Conservation (phyloP, 495 filamentous ascomycete genomes). For the Amorphotheca resinae region DNA sequence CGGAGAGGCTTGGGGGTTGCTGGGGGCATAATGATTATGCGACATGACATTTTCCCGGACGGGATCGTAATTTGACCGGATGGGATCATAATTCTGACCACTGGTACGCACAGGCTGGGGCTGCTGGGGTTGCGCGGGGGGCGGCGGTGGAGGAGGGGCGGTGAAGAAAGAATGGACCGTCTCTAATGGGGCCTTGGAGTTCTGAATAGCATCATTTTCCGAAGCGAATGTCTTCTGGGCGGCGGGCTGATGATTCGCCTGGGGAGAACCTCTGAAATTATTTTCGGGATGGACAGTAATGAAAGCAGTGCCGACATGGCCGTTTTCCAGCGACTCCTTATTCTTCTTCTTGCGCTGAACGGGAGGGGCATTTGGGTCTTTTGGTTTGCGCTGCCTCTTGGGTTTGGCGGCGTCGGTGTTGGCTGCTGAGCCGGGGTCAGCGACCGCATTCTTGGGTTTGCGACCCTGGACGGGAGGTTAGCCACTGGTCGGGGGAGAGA, state of each 20-base stretch:
- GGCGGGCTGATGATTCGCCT: background rate
- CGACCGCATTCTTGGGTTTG: slow-evolving; percentile 35
- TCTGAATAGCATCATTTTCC: slow-evolving; percentile 28
- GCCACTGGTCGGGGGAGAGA: slow-evolving; percentile 8
- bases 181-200: slow-evolving; percentile 10
- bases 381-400: slow-evolving; percentile 41
- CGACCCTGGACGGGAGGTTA: slow-evolving; percentile 23
- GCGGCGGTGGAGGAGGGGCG: slow-evolving; percentile 22
- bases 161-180: slow-evolving; percentile 10
- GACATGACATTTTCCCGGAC: slow-evolving; percentile 35
- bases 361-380: slow-evolving; percentile 42
- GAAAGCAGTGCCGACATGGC: too few species aligned
- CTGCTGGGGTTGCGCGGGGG: slow-evolving; percentile 7
- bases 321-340: slow-evolving; percentile 23
- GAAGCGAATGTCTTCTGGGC: slow-evolving; percentile 20
- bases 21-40: slow-evolving; percentile 34
- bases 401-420: slow-evolving; percentile 37
- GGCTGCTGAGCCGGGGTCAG: slow-evolving; percentile 26
- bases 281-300: slow-evolving; percentile 9
- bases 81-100: slow-evolving; percentile 78
- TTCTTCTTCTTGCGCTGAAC: slow-evolving; percentile 39
- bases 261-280: background rate
- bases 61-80: slow-evolving; percentile 57
- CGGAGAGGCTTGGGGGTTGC: slow-evolving; percentile 40
- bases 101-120: slow-evolving; percentile 40